A percentile compares a stretch with the other conserved stretches of the same genome.
Evolutionary conservation across 441 rosid species (phyloP).

Genomic region (Mallotus japonicus): DNA sequence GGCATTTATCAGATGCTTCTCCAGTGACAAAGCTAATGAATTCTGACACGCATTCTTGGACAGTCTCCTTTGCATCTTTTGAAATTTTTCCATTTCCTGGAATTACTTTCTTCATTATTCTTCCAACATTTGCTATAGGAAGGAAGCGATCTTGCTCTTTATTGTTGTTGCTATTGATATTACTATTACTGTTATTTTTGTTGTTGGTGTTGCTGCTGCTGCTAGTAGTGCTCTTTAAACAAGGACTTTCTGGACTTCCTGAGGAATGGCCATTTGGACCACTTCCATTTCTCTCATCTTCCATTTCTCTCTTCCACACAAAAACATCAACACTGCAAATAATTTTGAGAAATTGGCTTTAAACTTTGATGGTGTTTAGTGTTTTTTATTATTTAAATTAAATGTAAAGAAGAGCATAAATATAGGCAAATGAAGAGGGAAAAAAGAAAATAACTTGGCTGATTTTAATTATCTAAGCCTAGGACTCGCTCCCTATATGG

Average conservation of each 20-base stretch:
- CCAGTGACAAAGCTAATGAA: conserved; percentile 77
- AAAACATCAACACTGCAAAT: neutral
- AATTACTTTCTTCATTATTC: conserved; percentile 74
- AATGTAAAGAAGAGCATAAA: conserved; percentile 18
- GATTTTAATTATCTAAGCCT: neutral
- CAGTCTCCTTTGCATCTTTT: conserved; percentile 72
- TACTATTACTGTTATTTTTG: conserved; percentile 21
- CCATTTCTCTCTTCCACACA: conserved; percentile 31
- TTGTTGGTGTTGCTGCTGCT: conserved; percentile 23
- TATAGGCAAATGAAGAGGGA: conserved; percentile 20
- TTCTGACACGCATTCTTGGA: conserved; percentile 77
- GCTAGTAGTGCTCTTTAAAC: conserved; percentile 36
- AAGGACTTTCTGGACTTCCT: conserved; percentile 52
- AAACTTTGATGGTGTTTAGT: conserved; percentile 13
- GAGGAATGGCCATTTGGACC: conserved; percentile 28
- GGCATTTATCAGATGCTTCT: conserved; percentile 81
- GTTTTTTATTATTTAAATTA: conserved; percentile 17
- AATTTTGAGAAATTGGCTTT: conserved; percentile 16
- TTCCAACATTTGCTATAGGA: conserved; percentile 80
- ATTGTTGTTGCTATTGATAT: conserved; percentile 20
- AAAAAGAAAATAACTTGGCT: conserved; percentile 15
- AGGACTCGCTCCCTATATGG: conserved; percentile 12
- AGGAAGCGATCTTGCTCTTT: conserved; percentile 77
- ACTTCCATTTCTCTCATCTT: conserved; percentile 49
- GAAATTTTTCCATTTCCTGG: conserved; percentile 72